Conservation (phyloP, 23 red algal species). For the Gracilaria domingensis region DNA sequence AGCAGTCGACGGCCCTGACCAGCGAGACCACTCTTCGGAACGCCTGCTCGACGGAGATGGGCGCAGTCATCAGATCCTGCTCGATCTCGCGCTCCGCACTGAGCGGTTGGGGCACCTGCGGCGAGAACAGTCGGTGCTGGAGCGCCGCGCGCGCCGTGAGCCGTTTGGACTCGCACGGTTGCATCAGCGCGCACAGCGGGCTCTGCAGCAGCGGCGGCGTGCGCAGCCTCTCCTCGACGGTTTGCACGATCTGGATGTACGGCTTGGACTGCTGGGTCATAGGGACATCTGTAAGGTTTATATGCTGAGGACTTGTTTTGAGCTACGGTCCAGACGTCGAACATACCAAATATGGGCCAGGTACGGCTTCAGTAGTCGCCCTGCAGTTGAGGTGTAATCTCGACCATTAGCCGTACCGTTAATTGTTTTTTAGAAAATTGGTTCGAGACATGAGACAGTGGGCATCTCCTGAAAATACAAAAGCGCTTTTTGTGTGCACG, state of each 20-base stretch:
- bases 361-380: too few relatives aligned
- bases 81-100: not conserved
- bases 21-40: not conserved
- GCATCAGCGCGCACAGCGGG: constrained; percentile 22
- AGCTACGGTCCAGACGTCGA: too few relatives aligned
- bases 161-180: not conserved
- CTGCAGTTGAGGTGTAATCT: too few relatives aligned
- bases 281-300: too few relatives aligned
- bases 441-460: too few relatives aligned
- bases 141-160: constrained; percentile 39
- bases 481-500: too few relatives aligned
- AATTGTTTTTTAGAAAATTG: too few relatives aligned
- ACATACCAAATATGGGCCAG: too few relatives aligned
- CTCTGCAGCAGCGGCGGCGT: constrained; percentile 30
- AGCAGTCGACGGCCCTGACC: not conserved
- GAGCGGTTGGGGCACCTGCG: not conserved
- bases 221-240: not conserved
- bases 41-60: not conserved
- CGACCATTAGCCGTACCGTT: too few relatives aligned
- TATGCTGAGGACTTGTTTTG: too few relatives aligned
- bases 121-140: not conserved
- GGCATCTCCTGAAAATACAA: too few relatives aligned
- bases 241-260: not conserved
- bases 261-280: not conserved
- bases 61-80: not conserved